Conservation (phyloP, 2,329 filamentous ascomycete genomes). For the Cordyceps farinosa region DNA sequence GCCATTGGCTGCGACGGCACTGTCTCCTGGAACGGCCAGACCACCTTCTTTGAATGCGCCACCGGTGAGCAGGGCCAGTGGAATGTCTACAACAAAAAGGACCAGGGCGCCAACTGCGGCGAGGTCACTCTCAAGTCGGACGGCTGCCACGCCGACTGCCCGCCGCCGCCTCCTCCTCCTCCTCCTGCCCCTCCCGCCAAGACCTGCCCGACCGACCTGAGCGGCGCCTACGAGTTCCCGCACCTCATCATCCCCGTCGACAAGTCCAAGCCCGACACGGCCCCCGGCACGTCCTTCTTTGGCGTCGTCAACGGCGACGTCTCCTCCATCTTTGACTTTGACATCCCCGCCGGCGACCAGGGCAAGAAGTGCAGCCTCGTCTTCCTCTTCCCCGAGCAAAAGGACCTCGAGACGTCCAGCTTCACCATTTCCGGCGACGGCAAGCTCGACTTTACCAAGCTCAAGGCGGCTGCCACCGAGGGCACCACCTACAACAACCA, state of each 20-base stretch:
- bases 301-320: conserved; percentile 51
- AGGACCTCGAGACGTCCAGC: conserved; percentile 56
- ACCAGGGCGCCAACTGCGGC: conserved; percentile 42
- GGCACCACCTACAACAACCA: conserved; percentile 53
- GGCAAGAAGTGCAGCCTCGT: conserved; percentile 60
- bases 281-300: conserved; percentile 51
- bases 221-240: conserved; percentile 51
- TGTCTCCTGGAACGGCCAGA: conserved; percentile 48
- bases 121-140: conserved; percentile 44
- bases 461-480: conserved; percentile 42
- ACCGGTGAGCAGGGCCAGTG: conserved; percentile 49
- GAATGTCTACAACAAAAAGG: conserved; percentile 51
- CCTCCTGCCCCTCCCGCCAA: conserved; percentile 19
- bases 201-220: conserved; percentile 43
- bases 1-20: conserved; percentile 49
- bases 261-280: conserved; percentile 47
- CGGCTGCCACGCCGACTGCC: conserved; percentile 30
- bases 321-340: conserved; percentile 66
- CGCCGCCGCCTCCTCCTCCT: conserved; percentile 19
- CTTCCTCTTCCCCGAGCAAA: conserved; percentile 59
- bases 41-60: conserved; percentile 58
- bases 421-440: conserved; percentile 49
- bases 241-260: conserved; percentile 61
- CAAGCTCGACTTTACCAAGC: conserved; percentile 48
- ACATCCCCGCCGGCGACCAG: conserved; percentile 51